These are phyloP conservation scores for Durotheca rogersii DNA, from an alignment of 495 filamentous ascomycete genomes.

Conservation along the genomic window DNA sequence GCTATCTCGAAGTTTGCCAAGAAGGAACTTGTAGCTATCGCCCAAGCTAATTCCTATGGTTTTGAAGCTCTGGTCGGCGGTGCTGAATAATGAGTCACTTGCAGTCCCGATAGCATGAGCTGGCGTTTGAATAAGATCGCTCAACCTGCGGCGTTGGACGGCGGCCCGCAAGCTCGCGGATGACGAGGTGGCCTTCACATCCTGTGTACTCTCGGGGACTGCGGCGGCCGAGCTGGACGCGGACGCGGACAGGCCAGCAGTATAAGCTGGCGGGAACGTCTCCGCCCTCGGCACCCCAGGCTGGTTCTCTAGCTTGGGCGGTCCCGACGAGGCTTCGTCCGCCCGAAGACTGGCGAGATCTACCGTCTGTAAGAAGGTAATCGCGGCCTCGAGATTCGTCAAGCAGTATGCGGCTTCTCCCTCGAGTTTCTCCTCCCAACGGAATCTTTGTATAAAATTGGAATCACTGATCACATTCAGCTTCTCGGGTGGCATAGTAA, in stretches of 20 bases:
- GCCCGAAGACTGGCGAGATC: constrained; percentile 87
- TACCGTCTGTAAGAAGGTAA: constrained; percentile 96
- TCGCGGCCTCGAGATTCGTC: constrained; percentile 92
- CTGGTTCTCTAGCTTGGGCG: constrained; percentile 54
- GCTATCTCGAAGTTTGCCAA: constrained; percentile 81
- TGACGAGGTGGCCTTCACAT: constrained; percentile 42
- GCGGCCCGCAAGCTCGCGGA: constrained; percentile 45
- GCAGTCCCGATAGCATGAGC: constrained; percentile 77
- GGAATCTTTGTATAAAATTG: constrained; percentile 91
- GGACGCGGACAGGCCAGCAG: constrained; percentile 44
- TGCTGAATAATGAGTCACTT: constrained; percentile 78
- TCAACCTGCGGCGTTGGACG: constrained; percentile 63
- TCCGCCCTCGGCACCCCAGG: constrained; percentile 57
- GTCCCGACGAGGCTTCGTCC: constrained; percentile 68
- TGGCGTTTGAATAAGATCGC: constrained; percentile 80
- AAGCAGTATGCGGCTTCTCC: constrained; percentile 95
- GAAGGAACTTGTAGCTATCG: constrained; percentile 88
- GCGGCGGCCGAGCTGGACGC: constrained; percentile 36
- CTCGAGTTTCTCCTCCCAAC: constrained; percentile 79
- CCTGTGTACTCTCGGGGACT: constrained; percentile 39
- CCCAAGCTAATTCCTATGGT: constrained; percentile 85
- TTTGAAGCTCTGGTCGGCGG: constrained; percentile 87
- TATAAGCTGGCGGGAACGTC: constrained; percentile 52
- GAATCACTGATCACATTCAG: constrained; percentile 91
- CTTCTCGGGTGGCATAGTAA: constrained; percentile 82